A percentile compares a stretch with the other conserved stretches of the same genome.
phyloP scores from a whole-genome alignment of 2,329 filamentous ascomycete genomes.

The Neofusicoccum cordaticola region DNA sequence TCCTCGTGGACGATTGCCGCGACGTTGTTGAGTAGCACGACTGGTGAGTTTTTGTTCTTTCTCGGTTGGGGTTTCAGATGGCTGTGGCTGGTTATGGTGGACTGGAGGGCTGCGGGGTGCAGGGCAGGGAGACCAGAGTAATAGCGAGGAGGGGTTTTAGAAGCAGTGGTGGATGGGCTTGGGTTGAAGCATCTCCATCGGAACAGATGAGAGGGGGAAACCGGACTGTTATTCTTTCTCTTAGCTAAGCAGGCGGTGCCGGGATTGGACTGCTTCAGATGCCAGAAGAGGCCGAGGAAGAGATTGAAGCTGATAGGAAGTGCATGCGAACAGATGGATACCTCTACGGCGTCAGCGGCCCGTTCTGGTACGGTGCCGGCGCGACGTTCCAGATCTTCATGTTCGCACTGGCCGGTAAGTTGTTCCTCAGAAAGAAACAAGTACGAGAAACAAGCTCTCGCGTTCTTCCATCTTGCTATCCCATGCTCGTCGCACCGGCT shows the following conservation, averaged over 20 bases:
- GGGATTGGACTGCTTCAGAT: neutral
- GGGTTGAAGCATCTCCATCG: no score
- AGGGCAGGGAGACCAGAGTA: no score
- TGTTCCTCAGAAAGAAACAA: no score
- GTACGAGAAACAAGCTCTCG: no score
- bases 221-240: neutral
- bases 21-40: constrained; percentile 17
- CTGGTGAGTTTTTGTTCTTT: neutral
- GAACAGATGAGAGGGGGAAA: no score
- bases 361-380: constrained; percentile 34
- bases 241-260: neutral
- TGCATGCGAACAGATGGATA: constrained; percentile 13
- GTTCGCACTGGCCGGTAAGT: constrained; percentile 16
- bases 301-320: neutral
- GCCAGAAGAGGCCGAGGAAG: accelerated
- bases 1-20: constrained; percentile 21
- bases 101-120: no score
- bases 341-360: constrained; percentile 23
- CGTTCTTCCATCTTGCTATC: no score
- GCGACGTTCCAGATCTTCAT: constrained; percentile 31
- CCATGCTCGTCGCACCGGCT: neutral
- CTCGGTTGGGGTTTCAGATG: no score
- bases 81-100: no score
- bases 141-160: no score
- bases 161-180: no score